phyloP scores from a whole-genome alignment of 441 rosid species.

The Erysimum pusillum region DNA sequence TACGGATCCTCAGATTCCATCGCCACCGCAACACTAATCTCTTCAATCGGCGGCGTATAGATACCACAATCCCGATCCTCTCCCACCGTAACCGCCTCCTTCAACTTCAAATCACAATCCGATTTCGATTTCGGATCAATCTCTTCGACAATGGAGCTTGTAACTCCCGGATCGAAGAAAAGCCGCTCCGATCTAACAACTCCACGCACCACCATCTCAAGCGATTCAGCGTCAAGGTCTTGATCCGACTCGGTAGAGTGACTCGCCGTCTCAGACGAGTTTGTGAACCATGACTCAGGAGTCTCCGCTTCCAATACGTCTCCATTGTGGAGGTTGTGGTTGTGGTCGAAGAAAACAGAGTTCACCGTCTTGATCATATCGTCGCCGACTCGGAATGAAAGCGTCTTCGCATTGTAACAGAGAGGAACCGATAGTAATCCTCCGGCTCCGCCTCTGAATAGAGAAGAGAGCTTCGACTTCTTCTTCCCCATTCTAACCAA shows the following conservation, averaged over 20 bases:
- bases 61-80: conserved; percentile 23
- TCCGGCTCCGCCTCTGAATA: conserved; percentile 31
- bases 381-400: conserved; percentile 43
- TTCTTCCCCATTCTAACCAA: conserved; percentile 37
- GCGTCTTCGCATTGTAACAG: conserved; percentile 46
- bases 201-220: conserved; percentile 38
- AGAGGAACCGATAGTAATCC: conserved; percentile 41
- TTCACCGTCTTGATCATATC: conserved; percentile 46
- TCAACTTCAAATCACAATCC: background rate
- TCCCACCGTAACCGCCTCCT: background rate
- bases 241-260: conserved; percentile 49
- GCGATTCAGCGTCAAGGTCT: conserved; percentile 42
- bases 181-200: conserved; percentile 49
- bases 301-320: conserved; percentile 46
- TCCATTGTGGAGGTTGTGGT: background rate
- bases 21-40: conserved; percentile 47
- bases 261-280: conserved; percentile 59
- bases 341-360: conserved; percentile 47
- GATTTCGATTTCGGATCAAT: background rate
- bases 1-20: conserved; percentile 57
- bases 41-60: conserved; percentile 43
- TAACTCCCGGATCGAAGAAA: conserved; percentile 49
- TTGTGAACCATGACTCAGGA: conserved; percentile 70
- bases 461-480: conserved; percentile 44
- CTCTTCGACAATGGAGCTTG: conserved; percentile 42